Base-by-base conservation (phyloP, 75 land plant species). In the Azolla pinnata region DNA sequence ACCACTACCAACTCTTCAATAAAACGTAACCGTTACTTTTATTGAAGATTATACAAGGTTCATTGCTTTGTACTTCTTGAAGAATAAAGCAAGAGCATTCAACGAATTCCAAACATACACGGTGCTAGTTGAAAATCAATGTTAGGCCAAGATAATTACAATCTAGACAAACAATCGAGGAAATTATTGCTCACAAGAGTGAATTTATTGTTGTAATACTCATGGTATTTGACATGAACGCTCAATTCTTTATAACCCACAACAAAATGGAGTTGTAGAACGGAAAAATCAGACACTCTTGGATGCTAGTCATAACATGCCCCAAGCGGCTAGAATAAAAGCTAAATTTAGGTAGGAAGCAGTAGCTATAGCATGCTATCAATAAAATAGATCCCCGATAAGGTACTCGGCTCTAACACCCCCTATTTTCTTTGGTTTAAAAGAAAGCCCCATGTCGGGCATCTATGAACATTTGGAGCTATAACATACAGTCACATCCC, bases 331-430 rank as follows among this genome's bases (percentile, higher is more conserved):
- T 8, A 21, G 0, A 3, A 7, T 61, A 21, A n/a, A 53, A 25
- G 25, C 53, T 56, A 63, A 59, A 14, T 60, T 27, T 32, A 33
- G 32, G 31, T 18, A 17, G 54, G 57, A 69, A 53, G 69, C 52
- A 51, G 47, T 69, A 7, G 31, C 0, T 25, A 30, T 29, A 10
- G 54, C 42, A 8, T 38, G 42, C 14, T 38, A 38, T 38, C 42
- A 8, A 14, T 14, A 8, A 7, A 38, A 38, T 38, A 38, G 42
- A 38, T 8, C 42, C 14, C 7, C 42, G 7, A 7, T 38, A 38
- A 38, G 14, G 12, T 14, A 8, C 7, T 38, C 7, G 14, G 14
- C 14, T 7, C 12, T 38, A 38, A 8, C 14, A n/a, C n/a, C n/a
- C n/a, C n/a, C n/a, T n/a, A n/a, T n/a, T n/a, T n/a, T n/a, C n/a